These are phyloP conservation scores for Wolfiporia cocos DNA, from an alignment of 1,284 basidiomycete genomes.

Conservation along the genomic window DNA sequence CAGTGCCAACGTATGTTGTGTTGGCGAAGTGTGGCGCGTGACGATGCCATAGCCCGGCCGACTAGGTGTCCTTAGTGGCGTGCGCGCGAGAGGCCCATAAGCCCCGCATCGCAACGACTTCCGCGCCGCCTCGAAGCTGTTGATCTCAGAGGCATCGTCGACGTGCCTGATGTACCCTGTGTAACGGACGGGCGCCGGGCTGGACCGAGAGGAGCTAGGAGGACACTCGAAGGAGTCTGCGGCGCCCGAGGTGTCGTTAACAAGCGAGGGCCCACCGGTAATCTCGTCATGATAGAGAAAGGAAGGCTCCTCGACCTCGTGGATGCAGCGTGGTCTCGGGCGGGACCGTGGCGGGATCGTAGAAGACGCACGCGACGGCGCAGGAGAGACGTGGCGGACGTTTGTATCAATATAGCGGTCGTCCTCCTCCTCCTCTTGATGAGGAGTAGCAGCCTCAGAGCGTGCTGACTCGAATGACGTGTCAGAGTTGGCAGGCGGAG, in stretches of 20 bases:
- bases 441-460: constrained; percentile 18
- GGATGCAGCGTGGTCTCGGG: constrained; percentile 36
- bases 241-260: too few species aligned
- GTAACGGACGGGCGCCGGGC: constrained; percentile 34
- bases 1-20: constrained; percentile 38
- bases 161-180: constrained; percentile 47
- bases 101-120: too few species aligned
- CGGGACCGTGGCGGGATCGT: background rate
- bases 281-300: constrained; percentile 1
- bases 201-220: background rate
- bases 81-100: constrained; percentile 9
- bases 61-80: too few species aligned
- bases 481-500: constrained; percentile 22
- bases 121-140: constrained; percentile 44
- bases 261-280: too few species aligned
- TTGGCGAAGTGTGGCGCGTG: constrained; percentile 33
- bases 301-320: constrained; percentile 40
- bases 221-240: too few species aligned
- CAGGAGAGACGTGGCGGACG: too few species aligned
- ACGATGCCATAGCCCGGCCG: constrained; percentile 15
- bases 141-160: constrained; percentile 43
- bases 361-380: too few species aligned
- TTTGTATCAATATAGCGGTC: too few species aligned
- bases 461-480: constrained; percentile 30
- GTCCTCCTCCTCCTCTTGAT: too few species aligned